Percentiles rank a stretch among this genome's conserved stretches.
phyloP scores from a whole-genome alignment of 2,329 filamentous ascomycete genomes.

The Tolypocladium ovalisporum region DNA sequence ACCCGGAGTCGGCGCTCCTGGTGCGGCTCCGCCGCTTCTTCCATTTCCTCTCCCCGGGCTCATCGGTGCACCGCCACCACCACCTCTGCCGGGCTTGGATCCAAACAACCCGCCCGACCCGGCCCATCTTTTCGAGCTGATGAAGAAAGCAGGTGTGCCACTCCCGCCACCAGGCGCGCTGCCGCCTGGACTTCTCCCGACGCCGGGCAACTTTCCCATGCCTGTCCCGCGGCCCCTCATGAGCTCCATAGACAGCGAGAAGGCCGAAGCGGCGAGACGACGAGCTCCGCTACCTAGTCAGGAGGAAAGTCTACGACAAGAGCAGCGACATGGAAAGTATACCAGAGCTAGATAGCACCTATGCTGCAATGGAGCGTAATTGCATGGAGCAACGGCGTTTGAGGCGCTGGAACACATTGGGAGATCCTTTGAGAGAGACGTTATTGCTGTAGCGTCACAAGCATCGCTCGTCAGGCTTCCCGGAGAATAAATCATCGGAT shows the following conservation, averaged over 20 bases:
- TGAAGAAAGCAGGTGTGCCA: conserved; percentile 53
- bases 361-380: not conserved
- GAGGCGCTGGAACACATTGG: not conserved
- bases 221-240: conserved; percentile 27
- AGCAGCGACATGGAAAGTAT: conserved; percentile 58
- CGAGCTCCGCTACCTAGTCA: conserved; percentile 72
- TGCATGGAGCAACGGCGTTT: not conserved
- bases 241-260: conserved; percentile 20
- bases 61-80: conserved; percentile 33
- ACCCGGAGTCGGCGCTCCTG: conserved; percentile 36
- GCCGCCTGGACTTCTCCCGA: conserved; percentile 34
- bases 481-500: not conserved
- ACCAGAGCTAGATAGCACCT: conserved; percentile 30
- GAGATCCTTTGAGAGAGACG: not conserved
- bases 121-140: conserved; percentile 50
- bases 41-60: conserved; percentile 41
- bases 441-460: not conserved
- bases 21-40: conserved; percentile 35
- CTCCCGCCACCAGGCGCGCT: conserved; percentile 40
- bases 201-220: conserved; percentile 23
- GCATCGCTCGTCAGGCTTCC: no score
- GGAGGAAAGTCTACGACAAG: conserved; percentile 67
- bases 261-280: conserved; percentile 27
- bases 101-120: conserved; percentile 50
- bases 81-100: conserved; percentile 45